These are phyloP conservation scores for Bimuria novae-zelandiae DNA, from an alignment of 2,329 filamentous ascomycete species.

Conservation along the genomic window DNA sequence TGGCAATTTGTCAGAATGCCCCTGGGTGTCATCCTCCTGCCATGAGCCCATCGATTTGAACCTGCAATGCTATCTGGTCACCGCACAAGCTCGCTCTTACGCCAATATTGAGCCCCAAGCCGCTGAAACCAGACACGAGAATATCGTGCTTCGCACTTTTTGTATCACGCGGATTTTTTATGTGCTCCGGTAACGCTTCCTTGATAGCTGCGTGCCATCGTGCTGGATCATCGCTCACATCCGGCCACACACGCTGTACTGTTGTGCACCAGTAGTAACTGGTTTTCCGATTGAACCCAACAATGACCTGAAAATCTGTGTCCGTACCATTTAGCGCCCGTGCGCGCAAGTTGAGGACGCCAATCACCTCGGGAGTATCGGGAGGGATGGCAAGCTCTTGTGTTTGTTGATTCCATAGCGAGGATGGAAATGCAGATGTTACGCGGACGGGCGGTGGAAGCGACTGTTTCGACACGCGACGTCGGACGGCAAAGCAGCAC, in stretches of 20 bases:
- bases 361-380: slow-evolving; percentile 14
- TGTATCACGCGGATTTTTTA: slow-evolving; percentile 19
- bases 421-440: slow-evolving; percentile 20
- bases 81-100: slow-evolving; percentile 25
- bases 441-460: slow-evolving; percentile 26
- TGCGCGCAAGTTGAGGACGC: slow-evolving; percentile 22
- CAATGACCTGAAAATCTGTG: slow-evolving; percentile 24
- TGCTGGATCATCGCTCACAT: slow-evolving; percentile 5
- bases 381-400: slow-evolving; percentile 24
- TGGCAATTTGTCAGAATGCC: no score
- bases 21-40: no score
- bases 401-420: slow-evolving; percentile 16
- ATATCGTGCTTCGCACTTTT: slow-evolving; percentile 26
- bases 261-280: slow-evolving; percentile 33
- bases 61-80: slow-evolving; percentile 24
- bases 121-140: slow-evolving; percentile 21
- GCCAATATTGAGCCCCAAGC: slow-evolving; percentile 23
- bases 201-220: slow-evolving; percentile 22
- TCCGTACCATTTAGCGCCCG: slow-evolving; percentile 22
- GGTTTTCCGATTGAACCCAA: slow-evolving; percentile 25
- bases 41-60: slow-evolving; percentile 29
- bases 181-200: slow-evolving; percentile 19
- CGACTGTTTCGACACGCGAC: slow-evolving; percentile 18
- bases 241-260: slow-evolving; percentile 15
- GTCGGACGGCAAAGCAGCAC: slow-evolving; percentile 23